Evolutionary conservation across 805 yeast genomes (phyloP), one percentile per base, ranked within the genome.

Genomic region (Osmozyma mogii): DNA sequence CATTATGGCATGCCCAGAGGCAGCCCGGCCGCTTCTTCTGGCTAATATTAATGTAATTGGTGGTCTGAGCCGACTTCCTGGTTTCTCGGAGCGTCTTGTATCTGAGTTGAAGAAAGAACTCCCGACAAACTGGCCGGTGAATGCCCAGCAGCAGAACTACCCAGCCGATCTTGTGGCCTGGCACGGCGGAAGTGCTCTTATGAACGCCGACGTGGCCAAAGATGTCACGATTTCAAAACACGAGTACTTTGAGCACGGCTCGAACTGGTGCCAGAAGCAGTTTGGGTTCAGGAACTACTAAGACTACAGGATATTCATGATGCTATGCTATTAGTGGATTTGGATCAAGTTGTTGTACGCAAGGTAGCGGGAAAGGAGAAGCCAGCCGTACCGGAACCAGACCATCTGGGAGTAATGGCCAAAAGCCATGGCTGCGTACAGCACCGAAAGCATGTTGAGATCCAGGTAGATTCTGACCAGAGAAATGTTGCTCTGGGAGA

Each of bases 361-460:
- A 64, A 84, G 72, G 55, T 85, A 89, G 37, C 88, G 65, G 36
- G 95, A 80, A 10, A 78, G 54, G 5, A 72, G 35, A 49, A 92
- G 62, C 96, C 96, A 92, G 1, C 85, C 78, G 61, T 82, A 83
- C 41, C 98, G 68, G 53, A 80, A 92, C 96, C 96, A 89, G 6
- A 81, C 88, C 83, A 92, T 83, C 53, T 92, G 98, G 2, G 94
- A 75, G 38, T 66, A 65, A 56, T 92, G 97, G 3, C 82, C 94
- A 40, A 67, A 66, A 3, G 78, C 58, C 95, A 89, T 85, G 4
- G 95, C 82, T 0, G 80, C 68, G 31, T 77, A 63, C 24, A 68
- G 55, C 32, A 54, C 59, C 32, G 59, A 54, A 31, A 55, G 50
- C 61, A 58, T 60, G 34, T 58, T 60, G 34, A 60, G 46, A 35